Base-by-base conservation (phyloP, 2,329 filamentous ascomycete species). In the Allantophomopsis cytisporea region DNA sequence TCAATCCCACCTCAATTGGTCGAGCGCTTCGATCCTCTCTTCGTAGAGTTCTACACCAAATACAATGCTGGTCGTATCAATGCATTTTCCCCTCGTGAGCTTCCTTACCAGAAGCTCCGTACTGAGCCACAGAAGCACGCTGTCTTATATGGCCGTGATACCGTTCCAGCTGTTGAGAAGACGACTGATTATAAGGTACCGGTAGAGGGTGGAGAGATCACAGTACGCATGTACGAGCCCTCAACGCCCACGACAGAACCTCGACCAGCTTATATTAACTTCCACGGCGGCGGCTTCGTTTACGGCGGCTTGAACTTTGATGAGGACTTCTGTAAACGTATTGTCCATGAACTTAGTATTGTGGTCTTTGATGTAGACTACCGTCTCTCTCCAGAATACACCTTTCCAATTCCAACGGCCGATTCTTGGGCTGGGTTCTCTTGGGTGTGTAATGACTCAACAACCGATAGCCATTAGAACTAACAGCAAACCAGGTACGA, bases 371-470 rank as follows among this genome's bases (percentile, higher is more conserved):
- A 34, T 34, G 31, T 34, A 7, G 31, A 34, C 8, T 34, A 34
- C 36, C 41, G 48, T 5, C 52, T 68, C 10, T 62, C 63, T 1
- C 66, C 66, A 0, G 61, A 69, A 41, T 51, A 64, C 45, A 56
- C 55, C 14, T 70, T 65, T 41, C 65, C 66, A 1, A 58, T 57
- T 5, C 60, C 59, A 13, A 54, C 61, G 7, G 48, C 62, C 23
- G 66, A 69, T 43, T 53, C 52, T 36, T 68, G 60, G 58, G 63
- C 66, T 43, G 60, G 56, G 12, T 43, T 68, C 30, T 50, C 60
- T 43, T 69, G 63, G 63, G 53, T 50, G n/a, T 11, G 38, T 42
- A 31, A 18, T 30, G 10, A 28, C 23, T 12, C 8, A n/a, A n/a
- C 7, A 8, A 28, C 10, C 3, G 23, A 28, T 28, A 28, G 23